These are phyloP conservation scores for Athelia sp. DNA, from an alignment of 1,284 basidiomycete species.

Conservation along the genomic window DNA sequence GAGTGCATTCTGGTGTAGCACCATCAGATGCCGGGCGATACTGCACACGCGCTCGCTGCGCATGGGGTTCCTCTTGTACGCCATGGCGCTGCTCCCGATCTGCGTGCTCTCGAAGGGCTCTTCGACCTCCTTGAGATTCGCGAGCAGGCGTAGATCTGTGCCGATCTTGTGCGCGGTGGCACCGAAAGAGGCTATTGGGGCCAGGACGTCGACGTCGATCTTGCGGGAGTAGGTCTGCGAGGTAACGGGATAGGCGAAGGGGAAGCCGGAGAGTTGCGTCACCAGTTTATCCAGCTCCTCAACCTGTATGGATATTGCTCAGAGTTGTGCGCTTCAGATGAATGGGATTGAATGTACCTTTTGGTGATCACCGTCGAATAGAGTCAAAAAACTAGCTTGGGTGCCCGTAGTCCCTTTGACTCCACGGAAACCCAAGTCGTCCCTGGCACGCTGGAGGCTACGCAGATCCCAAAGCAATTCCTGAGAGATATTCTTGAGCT, in stretches of 20 bases:
- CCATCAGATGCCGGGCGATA: slow-evolving; percentile 89
- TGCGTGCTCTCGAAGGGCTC: slow-evolving; percentile 99
- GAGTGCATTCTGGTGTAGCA: slow-evolving; percentile 87
- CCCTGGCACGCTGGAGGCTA: slow-evolving; percentile 86
- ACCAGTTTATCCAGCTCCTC: slow-evolving; percentile 88
- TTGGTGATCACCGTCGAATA: slow-evolving; percentile 94
- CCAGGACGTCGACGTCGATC: slow-evolving; percentile 92
- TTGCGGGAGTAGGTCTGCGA: slow-evolving; percentile 99
- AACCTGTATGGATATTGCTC: slow-evolving; percentile 45
- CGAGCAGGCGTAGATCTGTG: slow-evolving; percentile 89
- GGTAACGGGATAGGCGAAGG: slow-evolving; percentile 94
- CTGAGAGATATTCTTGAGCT: slow-evolving; percentile 29
- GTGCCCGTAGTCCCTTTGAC: slow-evolving; percentile 99
- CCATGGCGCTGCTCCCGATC: slow-evolving; percentile 99
- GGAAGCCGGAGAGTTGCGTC: slow-evolving; percentile 88
- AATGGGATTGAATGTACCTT: slow-evolving; percentile 62
- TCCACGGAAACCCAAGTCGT: slow-evolving; percentile 96
- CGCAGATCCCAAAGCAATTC: slow-evolving; percentile 97
- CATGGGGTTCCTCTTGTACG: slow-evolving; percentile 99
- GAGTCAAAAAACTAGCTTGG: slow-evolving; percentile 90
- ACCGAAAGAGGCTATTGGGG: slow-evolving; percentile 86
- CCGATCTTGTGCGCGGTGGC: slow-evolving; percentile 98
- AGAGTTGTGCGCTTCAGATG: background rate
- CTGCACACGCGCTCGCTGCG: slow-evolving; percentile 97
- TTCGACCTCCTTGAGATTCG: slow-evolving; percentile 97